These are phyloP conservation scores for Aspergillus amoenus DNA, from an alignment of 2,329 filamentous ascomycete genomes.

Conservation along the genomic window DNA sequence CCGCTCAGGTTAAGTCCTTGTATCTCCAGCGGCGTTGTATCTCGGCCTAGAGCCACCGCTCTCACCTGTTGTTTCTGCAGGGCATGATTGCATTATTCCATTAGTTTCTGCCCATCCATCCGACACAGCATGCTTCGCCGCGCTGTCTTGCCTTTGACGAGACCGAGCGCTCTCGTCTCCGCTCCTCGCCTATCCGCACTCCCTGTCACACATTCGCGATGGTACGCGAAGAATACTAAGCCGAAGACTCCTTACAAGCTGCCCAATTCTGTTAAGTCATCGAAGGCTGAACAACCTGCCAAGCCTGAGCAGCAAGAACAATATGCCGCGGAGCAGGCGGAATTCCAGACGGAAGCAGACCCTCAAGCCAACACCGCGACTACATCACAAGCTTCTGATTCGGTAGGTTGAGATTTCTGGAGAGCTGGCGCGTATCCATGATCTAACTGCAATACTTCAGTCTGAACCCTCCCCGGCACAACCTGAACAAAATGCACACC, in stretches of 20 bases:
- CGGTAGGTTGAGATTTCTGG: conserved; percentile 25
- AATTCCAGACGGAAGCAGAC: conserved; percentile 37
- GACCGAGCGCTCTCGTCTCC: conserved; percentile 40
- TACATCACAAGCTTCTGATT: conserved; percentile 25
- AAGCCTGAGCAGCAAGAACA: conserved; percentile 26
- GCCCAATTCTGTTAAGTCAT: conserved; percentile 31
- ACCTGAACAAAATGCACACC: conserved; percentile 38
- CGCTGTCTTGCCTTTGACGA: conserved; percentile 45
- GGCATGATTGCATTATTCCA: conserved; percentile 21
- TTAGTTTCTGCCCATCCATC: background rate
- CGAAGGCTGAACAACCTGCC: conserved; percentile 26
- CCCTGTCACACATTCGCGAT: conserved; percentile 36
- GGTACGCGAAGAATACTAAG: conserved; percentile 40
- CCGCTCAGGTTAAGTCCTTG: background rate
- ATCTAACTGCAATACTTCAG: conserved; percentile 26
- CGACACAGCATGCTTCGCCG: conserved; percentile 44
- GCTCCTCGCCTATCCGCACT: conserved; percentile 35
- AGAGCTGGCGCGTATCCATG: background rate
- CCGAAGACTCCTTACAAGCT: conserved; percentile 35
- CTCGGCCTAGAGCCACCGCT: background rate
- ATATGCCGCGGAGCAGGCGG: conserved; percentile 38
- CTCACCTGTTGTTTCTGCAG: conserved; percentile 9
- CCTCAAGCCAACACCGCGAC: conserved; percentile 32
- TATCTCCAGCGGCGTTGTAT: background rate
- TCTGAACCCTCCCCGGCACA: conserved; percentile 38